Base-by-base conservation (phyloP, 2,329 filamentous ascomycete species). In the Nannizziopsis barbatae region DNA sequence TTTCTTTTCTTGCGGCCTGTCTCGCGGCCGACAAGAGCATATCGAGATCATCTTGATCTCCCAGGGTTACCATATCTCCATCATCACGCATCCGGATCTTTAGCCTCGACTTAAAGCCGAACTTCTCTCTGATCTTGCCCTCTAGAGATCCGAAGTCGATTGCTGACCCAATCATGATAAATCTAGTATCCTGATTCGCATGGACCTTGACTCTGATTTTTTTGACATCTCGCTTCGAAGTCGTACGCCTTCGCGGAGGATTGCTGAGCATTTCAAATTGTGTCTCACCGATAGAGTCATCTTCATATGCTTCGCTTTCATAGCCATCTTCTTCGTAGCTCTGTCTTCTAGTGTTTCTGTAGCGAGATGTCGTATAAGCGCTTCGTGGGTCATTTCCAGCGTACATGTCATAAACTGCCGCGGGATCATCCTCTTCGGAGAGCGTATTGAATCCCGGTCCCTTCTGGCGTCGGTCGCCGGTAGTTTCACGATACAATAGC, bases 21-120 rank as follows among this genome's bases (percentile, higher is more conserved):
- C 80, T 85, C 5, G 82, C 81, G 41, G 73, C 76, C 64, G 78
- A 76, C 47, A 96, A 75, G 22, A 86, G 81, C 80, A 95, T 85
- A 44, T 96, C 89, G 53, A 95, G 69, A 69, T 98, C 92, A 60
- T 98, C 92, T 65, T 95, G 86, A 65, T 98, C 92, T 27, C 84
- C 88, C 79, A 98, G 83, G 30, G 90, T 95, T 61, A 98, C 93
- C 84, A 95, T 90, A 61, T 96, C 90, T 2, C 84, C 84, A 48
- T 83, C 75, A 57, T 96, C 92, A 72, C 92, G 92, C 67, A 95
- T 83, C 74, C 89, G 93, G 71, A 95, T 90, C 50, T 79, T 79
- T 53, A 82, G 71, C 48, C 77, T 72, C 49, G 60, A 58, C 31
- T 58, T 61, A 53, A 95, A 73, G 11, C 77, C 81, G 61, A 96